Evolutionary conservation across 768 basidiomycete genomes (phyloP).

Genomic region (Xerocomellus intermedius): DNA sequence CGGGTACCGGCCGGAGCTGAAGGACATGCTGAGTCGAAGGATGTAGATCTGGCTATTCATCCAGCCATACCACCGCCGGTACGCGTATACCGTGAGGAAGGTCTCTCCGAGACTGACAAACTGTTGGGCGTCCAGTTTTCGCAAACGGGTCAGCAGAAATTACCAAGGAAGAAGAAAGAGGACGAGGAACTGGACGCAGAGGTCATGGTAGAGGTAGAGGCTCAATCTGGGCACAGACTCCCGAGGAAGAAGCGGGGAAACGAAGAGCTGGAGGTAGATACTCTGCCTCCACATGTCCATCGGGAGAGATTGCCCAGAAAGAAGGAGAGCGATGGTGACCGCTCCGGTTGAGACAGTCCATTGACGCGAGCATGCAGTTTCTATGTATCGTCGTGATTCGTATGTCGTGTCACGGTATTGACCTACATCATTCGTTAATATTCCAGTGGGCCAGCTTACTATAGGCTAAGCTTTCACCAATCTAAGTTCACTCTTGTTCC

Average conservation of each 20-base stretch:
- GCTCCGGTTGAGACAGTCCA: background rate
- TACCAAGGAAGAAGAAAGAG: background rate
- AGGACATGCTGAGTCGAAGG: background rate
- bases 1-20: background rate
- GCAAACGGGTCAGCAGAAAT: background rate
- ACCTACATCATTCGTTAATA: background rate
- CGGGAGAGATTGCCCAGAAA: conserved; percentile 5
- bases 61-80: background rate
- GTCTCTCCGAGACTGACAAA: background rate
- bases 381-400: background rate
- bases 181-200: background rate
- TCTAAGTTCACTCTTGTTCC: background rate
- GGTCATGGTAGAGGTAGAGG: background rate
- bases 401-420: background rate
- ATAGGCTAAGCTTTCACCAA: too few relatives aligned
- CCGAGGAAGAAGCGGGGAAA: background rate
- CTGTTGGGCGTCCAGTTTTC: background rate
- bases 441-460: too few relatives aligned
- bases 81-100: background rate
- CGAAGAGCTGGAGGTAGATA: background rate
- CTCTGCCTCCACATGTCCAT: background rate
- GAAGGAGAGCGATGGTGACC: background rate
- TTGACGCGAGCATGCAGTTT: background rate
- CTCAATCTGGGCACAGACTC: background rate
- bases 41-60: too few relatives aligned